Evolutionary conservation across 495 filamentous ascomycete species (phyloP), one percentile per base, ranked within the genome.

Genomic region (Margaritispora aquatica): DNA sequence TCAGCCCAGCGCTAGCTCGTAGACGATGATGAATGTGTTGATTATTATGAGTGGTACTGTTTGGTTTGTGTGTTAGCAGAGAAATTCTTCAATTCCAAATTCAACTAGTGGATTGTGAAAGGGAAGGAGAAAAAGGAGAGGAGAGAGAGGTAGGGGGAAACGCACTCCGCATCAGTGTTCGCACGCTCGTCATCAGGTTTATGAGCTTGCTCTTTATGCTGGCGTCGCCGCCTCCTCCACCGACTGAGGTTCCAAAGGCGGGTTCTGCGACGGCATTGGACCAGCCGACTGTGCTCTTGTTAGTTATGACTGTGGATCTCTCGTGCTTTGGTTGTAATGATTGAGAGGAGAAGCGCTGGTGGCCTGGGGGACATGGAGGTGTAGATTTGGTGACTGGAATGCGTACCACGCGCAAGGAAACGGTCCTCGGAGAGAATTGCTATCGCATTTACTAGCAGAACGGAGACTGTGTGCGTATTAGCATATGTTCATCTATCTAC

Each of bases 341-440:
- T n/a, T n/a, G n/a, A n/a, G n/a, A 34, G 29, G 5, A 34, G 29
- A 13, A 34, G 29, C n/a, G 29, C 29, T 44, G 38, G 4, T 3
- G 38, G 38, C 3, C 2, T 10, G 38, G 11, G 38, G 7, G 38
- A 10, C 38, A 17, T n/a, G 38, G 11, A 44, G 38, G 38, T n/a
- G 38, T 3, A 17, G 17, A 44, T n/a, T 44, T 44, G 8, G 2
- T 8, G 38, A n/a, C 36, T 36, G 41, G 54, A 21, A 31, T 44
- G 38, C 38, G 19, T 44, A 44, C 38, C 20, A 66, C 95, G 84
- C 52, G 95, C 94, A 52, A 98, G 86, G 72, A 98, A 98, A 27
- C 95, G 85, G 76, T 98, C 94, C 83, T 98, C 93, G 66, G 92
- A 96, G 51, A 97, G 86, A 73, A 98, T 86, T 53, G 92, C 90